These are phyloP conservation scores for Rhododendron vialii DNA, from an alignment of 148 eudicot genomes.

Conservation along the genomic window DNA sequence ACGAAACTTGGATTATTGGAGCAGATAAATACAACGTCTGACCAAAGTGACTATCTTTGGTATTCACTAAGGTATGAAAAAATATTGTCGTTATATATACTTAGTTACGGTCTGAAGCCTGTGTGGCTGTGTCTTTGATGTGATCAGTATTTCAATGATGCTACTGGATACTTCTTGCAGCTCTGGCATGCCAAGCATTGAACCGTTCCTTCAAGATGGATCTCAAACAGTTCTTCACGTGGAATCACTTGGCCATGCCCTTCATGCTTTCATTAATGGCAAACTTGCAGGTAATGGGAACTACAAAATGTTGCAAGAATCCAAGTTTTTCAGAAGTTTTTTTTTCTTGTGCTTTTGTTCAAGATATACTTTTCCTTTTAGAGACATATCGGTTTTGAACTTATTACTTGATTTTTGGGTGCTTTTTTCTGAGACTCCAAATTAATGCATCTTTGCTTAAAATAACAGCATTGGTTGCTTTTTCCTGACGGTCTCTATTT, in stretches of 20 bases:
- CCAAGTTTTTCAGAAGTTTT: neutral
- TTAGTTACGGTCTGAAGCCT: neutral
- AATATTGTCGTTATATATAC: neutral
- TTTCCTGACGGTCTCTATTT: neutral
- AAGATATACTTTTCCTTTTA: neutral
- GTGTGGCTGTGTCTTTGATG: neutral
- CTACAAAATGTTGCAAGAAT: neutral
- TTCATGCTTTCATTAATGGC: conserved; percentile 72
- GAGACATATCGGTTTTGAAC: neutral
- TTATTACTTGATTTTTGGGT: neutral
- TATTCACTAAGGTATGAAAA: conserved; percentile 70
- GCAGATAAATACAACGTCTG: conserved; percentile 93
- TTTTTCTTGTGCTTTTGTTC: neutral
- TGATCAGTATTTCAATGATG: neutral
- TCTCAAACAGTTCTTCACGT: conserved; percentile 69
- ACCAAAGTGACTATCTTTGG: conserved; percentile 90
- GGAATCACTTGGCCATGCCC: conserved; percentile 80
- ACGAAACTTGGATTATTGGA: conserved; percentile 57
- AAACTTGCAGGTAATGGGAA: conserved; percentile 57
- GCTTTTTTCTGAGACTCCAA: neutral
- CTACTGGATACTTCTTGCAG: conserved; percentile 32
- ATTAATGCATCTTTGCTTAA: neutral
- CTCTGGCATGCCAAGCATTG: conserved; percentile 46
- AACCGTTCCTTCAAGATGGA: conserved; percentile 62
- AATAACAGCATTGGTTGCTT: neutral